Percentiles rank a stretch among this genome's conserved stretches.
These are phyloP conservation scores for Hypoxylon sp. DNA, from an alignment of 2,329 filamentous ascomycete species.

Conservation along the genomic window DNA sequence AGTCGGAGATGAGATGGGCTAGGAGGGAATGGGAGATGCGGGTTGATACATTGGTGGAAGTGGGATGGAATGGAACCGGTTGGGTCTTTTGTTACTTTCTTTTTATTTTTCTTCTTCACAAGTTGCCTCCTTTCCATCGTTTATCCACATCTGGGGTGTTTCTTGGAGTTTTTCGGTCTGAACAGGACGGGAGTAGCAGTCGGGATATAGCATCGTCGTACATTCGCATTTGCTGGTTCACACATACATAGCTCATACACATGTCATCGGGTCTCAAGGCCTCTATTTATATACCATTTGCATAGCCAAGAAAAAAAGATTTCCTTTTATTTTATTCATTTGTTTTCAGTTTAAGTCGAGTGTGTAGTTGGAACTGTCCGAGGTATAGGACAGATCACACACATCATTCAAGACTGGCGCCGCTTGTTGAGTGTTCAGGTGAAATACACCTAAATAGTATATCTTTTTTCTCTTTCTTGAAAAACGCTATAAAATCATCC, in stretches of 20 bases:
- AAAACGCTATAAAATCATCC: slow-evolving; percentile 8
- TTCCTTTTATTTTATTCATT: not conserved
- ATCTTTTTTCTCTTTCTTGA: not conserved
- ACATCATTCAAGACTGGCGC: not conserved
- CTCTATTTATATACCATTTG: not conserved
- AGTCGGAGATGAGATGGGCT: not conserved
- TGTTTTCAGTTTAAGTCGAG: not conserved
- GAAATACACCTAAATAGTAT: not conserved
- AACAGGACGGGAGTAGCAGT: too few species aligned
- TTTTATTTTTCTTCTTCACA: not conserved
- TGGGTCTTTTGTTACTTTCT: too few species aligned
- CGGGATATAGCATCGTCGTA: too few species aligned
- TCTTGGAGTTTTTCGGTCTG: not conserved
- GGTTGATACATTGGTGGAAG: not conserved
- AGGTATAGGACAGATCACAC: not conserved
- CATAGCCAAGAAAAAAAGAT: slow-evolving; percentile 4
- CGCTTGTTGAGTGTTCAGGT: slow-evolving; percentile 1
- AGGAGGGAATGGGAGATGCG: not conserved
- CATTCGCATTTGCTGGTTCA: not conserved
- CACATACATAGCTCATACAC: not conserved
- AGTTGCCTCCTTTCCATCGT: too few species aligned
- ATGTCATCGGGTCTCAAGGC: not conserved
- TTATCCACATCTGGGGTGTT: too few species aligned
- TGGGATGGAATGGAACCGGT: not conserved
- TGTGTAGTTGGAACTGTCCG: too few species aligned